Base-by-base conservation (phyloP, 768 basidiomycete species). In the Suillus spraguei region DNA sequence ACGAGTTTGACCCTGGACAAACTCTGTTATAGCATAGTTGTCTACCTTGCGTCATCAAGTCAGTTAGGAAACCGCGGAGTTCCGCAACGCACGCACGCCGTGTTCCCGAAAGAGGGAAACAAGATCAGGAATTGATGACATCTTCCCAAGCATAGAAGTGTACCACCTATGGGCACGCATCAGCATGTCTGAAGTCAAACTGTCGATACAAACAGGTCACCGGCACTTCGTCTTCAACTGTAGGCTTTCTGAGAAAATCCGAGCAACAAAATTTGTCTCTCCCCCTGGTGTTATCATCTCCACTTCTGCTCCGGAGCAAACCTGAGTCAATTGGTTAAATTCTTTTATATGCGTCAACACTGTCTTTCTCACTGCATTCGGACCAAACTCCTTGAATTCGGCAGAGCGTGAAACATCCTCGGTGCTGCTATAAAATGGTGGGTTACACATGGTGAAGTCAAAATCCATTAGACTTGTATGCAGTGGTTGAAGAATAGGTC, bases 281-380 rank as follows among this genome's bases (percentile, higher is more conserved):
- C 97, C 97, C 7, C 97, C 97, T 0, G 83, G 77, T 0, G 92
- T 90, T 60, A 99, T 88, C 88, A 97, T 93, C 75, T 99, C 97
- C 33, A 87, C 84, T 10, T 87, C 85, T 2, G 92, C 86, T 0
- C 94, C 97, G 0, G 95, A 97, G 69, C 94, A 96, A 3, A 88
- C 85, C 94, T 95, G 59, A 35, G 8, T 60, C 22, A 47, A 35
- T 44, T 5, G 24, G 20, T 52, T 63, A 32, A 68, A 32, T 16
- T 20, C 9, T 17, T 10, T 9, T 50, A 33, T n/a, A 42, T 20
- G 9, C 36, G 13, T 4, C 5, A n/a, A 35, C 6, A 5, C 44
- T n/a, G 55, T 32, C 41, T 28, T 8, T 77, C 86, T 52, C 69
- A 95, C 95, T 2, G 92, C 91, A 67, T 80, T 87, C 0, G 97